Percentiles rank a stretch among this genome's conserved stretches.
These are phyloP conservation scores for Phytopythium oedochilum DNA, from an alignment of 352 stramenopile species.

Conservation along the genomic window DNA sequence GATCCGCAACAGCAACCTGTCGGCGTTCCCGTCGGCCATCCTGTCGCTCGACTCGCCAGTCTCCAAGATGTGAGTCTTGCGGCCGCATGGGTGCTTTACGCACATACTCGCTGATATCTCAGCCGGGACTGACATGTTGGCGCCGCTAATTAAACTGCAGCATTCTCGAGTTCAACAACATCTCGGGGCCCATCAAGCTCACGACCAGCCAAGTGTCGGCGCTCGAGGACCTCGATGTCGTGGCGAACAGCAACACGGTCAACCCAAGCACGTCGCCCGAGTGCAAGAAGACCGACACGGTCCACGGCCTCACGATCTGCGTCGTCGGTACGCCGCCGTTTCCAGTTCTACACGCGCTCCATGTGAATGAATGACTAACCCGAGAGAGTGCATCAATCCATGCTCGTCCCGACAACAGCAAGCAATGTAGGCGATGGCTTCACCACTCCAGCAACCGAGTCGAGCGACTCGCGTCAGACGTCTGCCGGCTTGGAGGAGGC, in stretches of 20 bases:
- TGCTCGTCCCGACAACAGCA: neutral
- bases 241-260: slow-evolving; percentile 25
- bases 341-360: neutral
- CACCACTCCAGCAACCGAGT: neutral
- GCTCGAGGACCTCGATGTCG: slow-evolving; percentile 24
- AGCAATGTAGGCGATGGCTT: neutral
- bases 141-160: slow-evolving; percentile 9
- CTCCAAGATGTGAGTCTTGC: slow-evolving; percentile 21
- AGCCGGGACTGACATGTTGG: slow-evolving; percentile 3
- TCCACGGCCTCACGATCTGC: slow-evolving; percentile 25
- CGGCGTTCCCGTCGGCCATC: slow-evolving; percentile 35
- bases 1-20: slow-evolving; percentile 36
- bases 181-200: slow-evolving; percentile 27
- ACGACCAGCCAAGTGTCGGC: slow-evolving; percentile 22
- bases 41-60: slow-evolving; percentile 24
- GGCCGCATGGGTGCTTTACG: too few relatives aligned
- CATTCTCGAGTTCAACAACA: slow-evolving; percentile 33
- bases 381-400: too few relatives aligned
- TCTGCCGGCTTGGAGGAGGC: neutral
- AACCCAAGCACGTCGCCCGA: slow-evolving; percentile 13
- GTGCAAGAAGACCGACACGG: slow-evolving; percentile 21
- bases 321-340: slow-evolving; percentile 10
- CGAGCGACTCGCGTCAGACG: neutral
- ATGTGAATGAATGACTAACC: neutral
- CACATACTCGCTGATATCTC: neutral